phyloP scores from a whole-genome alignment of 306 rosid species.

The Prunus davidiana region DNA sequence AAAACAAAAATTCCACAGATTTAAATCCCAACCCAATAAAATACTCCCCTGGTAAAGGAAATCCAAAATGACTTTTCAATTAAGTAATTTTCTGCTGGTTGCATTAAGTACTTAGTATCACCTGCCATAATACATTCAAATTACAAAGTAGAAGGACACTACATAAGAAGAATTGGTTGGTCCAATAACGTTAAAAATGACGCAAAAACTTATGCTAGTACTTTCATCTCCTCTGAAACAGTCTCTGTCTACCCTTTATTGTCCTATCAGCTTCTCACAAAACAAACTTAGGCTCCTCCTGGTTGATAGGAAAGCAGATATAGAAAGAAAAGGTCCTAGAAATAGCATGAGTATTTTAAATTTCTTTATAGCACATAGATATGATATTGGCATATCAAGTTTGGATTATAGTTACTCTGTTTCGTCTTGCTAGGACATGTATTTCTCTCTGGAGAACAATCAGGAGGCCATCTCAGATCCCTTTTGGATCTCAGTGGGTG shows the following conservation, averaged over 20 bases:
- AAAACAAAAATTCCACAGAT: not conserved
- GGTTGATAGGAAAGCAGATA: not conserved
- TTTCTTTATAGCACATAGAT: not conserved
- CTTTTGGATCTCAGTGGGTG: slow-evolving; percentile 19
- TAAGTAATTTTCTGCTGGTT: not conserved
- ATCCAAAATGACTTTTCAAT: not conserved
- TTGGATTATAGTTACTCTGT: not conserved
- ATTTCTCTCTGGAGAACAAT: not conserved
- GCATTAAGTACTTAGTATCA: not conserved
- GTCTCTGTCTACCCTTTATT: not conserved
- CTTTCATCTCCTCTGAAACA: not conserved
- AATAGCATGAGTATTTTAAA: not conserved
- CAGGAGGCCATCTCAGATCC: not conserved
- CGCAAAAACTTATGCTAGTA: not conserved
- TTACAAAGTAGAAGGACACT: not conserved
- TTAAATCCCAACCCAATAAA: not conserved
- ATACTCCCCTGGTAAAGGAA: not conserved
- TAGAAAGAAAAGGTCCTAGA: slow-evolving; percentile 4
- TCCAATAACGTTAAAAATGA: not conserved
- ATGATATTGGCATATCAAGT: slow-evolving; percentile 13
- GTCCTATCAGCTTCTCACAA: not conserved
- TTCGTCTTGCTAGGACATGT: slow-evolving; percentile 1
- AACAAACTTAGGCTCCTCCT: slow-evolving; percentile 1
- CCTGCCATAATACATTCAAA: not conserved
- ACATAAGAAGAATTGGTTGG: not conserved